Evolutionary conservation across 2,329 filamentous ascomycete genomes (phyloP), one percentile per base, ranked within the genome.

Genomic region (Aspergillus cejpii): DNA sequence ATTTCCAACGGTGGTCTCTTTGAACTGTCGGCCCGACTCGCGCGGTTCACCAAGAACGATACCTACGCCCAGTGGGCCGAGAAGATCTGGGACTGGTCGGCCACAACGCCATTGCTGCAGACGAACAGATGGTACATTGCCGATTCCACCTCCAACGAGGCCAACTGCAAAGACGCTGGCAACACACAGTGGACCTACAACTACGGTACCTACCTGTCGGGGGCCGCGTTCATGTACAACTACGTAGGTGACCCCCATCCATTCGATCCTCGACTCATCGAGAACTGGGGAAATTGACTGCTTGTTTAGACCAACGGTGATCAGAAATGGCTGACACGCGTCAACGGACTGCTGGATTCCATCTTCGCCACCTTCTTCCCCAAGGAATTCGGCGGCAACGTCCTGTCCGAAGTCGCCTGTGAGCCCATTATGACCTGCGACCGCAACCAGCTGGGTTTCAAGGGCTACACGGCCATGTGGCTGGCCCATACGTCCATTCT

Each of bases 1-100:
- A 79, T 89, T 54, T 81, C 81, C 51, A 91, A 90, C 64, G 85
- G 85, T 31, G 83, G 81, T 14, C 80, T 91, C 61, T 88, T 92
- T 64, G 83, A 88, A 58, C 74, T 92, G 10, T 82, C 83, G 3
- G 85, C 86, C 0, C 81, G 85, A 14, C 73, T 90, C 15, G 84
- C 82, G 24, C 77, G 81, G 41, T 66, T 64, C 38, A 85, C 82
- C 0, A 69, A 68, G 19, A 85, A 86, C 57, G 58, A 68, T 0
- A 84, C 81, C 0, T 87, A 86, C 56, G 75, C 75, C 3, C 69
- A 78, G 4, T 76, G 76, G 62, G 82, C 82, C 1, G 72, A 72
- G 19, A 75, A 75, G 54, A 74, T 76, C 1, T 86, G 75, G 68
- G 69, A 84, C 40, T 82, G 83, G 77, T 71, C 80, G 3, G 66